Percentiles rank a stretch among this genome's conserved stretches.
Conservation (phyloP, 441 rosid species). For the Populus tomentosa region DNA sequence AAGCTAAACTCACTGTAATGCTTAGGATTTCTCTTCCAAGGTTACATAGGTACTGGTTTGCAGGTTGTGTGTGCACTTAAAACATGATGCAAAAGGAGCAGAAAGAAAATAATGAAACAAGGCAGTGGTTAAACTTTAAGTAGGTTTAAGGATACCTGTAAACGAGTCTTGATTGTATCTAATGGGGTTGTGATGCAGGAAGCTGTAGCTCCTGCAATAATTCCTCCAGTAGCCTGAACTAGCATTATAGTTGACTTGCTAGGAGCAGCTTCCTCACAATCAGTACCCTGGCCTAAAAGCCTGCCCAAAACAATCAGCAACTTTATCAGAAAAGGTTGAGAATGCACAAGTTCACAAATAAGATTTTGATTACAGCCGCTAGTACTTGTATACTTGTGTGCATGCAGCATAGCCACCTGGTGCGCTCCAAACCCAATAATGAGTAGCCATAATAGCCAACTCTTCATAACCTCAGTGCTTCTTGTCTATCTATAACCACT, state of each 20-base stretch:
- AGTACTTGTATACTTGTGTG: background rate
- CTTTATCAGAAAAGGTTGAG: background rate
- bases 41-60: too few relatives aligned
- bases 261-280: constrained; percentile 40
- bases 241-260: constrained; percentile 45
- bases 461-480: background rate
- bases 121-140: constrained; percentile 4
- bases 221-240: constrained; percentile 88
- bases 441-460: background rate
- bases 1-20: too few relatives aligned
- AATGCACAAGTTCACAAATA: background rate
- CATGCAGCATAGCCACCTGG: background rate
- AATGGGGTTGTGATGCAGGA: constrained; percentile 86
- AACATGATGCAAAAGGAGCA: background rate
- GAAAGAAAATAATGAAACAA: background rate
- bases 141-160: constrained; percentile 52
- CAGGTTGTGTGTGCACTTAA: too few relatives aligned
- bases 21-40: too few relatives aligned
- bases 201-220: constrained; percentile 88
- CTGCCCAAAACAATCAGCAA: constrained; percentile 36
- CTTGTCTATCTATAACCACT: background rate
- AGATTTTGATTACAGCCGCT: background rate
- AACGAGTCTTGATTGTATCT: constrained; percentile 90
- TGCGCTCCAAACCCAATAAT: background rate
- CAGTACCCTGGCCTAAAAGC: constrained; percentile 52